A percentile compares a stretch with the other conserved stretches of the same genome.
These are phyloP conservation scores for Akebia trifoliata DNA, from an alignment of 164 flowering plant genomes.

Conservation along the genomic window DNA sequence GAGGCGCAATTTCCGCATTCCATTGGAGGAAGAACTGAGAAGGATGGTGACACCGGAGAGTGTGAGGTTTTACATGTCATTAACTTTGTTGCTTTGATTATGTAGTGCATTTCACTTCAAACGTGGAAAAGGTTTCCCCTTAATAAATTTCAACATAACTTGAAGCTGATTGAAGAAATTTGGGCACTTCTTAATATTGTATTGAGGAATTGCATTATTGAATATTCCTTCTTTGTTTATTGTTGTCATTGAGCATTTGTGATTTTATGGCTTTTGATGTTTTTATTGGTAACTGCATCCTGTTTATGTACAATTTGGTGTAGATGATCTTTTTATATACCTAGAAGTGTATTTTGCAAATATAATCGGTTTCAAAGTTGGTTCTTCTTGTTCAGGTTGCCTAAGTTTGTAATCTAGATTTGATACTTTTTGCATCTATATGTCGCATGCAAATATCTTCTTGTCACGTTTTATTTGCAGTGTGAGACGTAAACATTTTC, in stretches of 20 bases:
- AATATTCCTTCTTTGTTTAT: background rate
- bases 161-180: background rate
- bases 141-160: background rate
- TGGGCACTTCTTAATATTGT: background rate
- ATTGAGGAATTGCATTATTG: background rate
- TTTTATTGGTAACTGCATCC: too few relatives aligned
- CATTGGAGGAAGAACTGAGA: constrained; percentile 78
- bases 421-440: background rate
- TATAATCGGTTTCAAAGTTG: background rate
- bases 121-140: background rate
- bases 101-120: background rate
- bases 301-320: too few relatives aligned
- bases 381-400: background rate
- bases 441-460: background rate
- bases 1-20: constrained; percentile 74
- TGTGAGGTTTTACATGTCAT: constrained; percentile 41
- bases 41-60: constrained; percentile 87
- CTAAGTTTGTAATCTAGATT: background rate
- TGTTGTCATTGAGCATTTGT: background rate
- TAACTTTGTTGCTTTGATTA: background rate
- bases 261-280: background rate
- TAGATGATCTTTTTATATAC: too few relatives aligned
- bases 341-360: background rate
- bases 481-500: background rate
- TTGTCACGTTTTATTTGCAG: background rate